Base-by-base conservation (phyloP, 495 filamentous ascomycete species). In the Pseudoneurospora amorphoporcata region DNA sequence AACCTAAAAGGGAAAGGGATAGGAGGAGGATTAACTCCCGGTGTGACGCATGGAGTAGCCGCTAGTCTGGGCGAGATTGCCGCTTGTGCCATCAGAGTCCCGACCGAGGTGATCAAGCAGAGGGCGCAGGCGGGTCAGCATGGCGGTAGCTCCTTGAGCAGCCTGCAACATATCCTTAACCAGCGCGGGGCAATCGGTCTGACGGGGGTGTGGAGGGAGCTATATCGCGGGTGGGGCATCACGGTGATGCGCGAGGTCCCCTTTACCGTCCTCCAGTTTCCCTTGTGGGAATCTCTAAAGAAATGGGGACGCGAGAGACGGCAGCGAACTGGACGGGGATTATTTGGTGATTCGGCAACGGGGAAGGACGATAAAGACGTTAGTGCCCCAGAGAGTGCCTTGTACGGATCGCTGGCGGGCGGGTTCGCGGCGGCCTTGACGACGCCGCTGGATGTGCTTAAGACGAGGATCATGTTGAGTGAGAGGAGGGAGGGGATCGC, bases 41-140 rank as follows among this genome's bases (percentile, higher is more conserved):
- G 12, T 69, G 2, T 45, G 53, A 8, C 95, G 97, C 81, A 98
- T 97, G 87, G 53, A 0, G 76, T 91, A 2, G 94, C 95, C n/a
- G 95, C 94, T 0, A 14, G 10, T 92, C 79, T 94, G 39, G 96
- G 96, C 39, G 95, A 99, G 83, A 86, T 98, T 29, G 93, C 95
- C 9, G 95, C 95, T 0, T 99, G 95, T 82, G 89, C 93, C 7
- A 90, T 98, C 4, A 85, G 95, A 39, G 96, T 99, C 32, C 95
- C 95, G 8, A 99, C 95, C 0, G 95, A 99, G 80, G 95, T 99
- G 3, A 85, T 98, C 75, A 99, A 99, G 87, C 96, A 98, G 86
- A 87, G 95, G 65, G 94, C 95, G 38, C 95, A 99, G 79, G 95
- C 95, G 0, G 86, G 88, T 9, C 90, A 95, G 79, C 86, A 89